Conservation (phyloP, 805 yeast genomes). For the Metschnikowia baotianmanensis region DNA sequence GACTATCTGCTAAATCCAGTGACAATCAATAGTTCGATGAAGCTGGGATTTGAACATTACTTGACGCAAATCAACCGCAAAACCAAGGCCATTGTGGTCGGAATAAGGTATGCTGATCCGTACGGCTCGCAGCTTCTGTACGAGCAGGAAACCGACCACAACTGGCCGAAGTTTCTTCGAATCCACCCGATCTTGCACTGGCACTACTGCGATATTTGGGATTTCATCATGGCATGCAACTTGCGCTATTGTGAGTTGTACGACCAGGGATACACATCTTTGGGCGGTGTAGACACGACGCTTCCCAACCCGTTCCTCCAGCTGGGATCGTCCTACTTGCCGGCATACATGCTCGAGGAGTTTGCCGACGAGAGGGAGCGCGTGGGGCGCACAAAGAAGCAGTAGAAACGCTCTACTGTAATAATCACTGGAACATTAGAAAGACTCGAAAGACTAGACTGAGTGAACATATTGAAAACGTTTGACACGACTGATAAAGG, state of each 20-base stretch:
- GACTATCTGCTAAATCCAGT: slow-evolving; percentile 54
- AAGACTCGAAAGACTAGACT: no score
- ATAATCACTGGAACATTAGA: neutral
- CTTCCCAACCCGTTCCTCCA: slow-evolving; percentile 60
- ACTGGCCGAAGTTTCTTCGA: slow-evolving; percentile 87
- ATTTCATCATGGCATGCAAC: slow-evolving; percentile 58
- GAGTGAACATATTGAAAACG: no score
- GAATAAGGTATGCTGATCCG: slow-evolving; percentile 87
- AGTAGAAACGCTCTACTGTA: no score
- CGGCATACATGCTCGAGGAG: slow-evolving; percentile 59
- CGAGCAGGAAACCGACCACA: slow-evolving; percentile 76
- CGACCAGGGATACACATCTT: slow-evolving; percentile 81
- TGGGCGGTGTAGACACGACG: slow-evolving; percentile 79
- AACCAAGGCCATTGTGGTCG: slow-evolving; percentile 78
- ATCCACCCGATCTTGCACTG: slow-evolving; percentile 89
- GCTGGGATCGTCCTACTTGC: slow-evolving; percentile 31
- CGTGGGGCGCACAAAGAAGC: slow-evolving; percentile 29
- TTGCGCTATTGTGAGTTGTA: slow-evolving; percentile 74
- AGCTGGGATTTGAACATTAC: slow-evolving; percentile 67
- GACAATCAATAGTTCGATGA: slow-evolving; percentile 49
- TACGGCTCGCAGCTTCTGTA: slow-evolving; percentile 58
- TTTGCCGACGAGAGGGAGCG: slow-evolving; percentile 59
- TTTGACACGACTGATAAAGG: no score
- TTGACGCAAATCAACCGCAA: slow-evolving; percentile 46
- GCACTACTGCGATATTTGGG: slow-evolving; percentile 85